phyloP scores from a whole-genome alignment of 805 yeast genomes.

The Lachancea quebecensis region DNA sequence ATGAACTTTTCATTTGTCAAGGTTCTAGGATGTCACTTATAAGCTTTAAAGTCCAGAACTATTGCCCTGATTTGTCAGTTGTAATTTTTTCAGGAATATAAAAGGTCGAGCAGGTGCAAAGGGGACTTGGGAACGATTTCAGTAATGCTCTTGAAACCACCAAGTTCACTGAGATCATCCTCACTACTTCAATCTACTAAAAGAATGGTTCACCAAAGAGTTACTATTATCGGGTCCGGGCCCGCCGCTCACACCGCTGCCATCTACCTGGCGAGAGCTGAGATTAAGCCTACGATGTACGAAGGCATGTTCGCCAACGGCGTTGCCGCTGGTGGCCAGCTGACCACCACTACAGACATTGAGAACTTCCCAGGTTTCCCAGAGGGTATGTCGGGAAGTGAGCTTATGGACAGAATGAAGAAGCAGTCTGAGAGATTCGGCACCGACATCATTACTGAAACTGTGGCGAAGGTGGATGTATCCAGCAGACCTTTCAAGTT shows the following conservation, averaged over 20 bases:
- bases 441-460: slow-evolving; percentile 90
- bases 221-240: slow-evolving; percentile 90
- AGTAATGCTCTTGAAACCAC: neutral
- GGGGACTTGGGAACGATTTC: neutral
- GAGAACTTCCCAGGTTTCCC: slow-evolving; percentile 99
- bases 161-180: neutral
- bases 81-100: neutral
- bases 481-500: slow-evolving; percentile 86
- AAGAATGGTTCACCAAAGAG: slow-evolving; percentile 77
- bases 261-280: slow-evolving; percentile 93
- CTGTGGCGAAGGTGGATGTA: slow-evolving; percentile 87
- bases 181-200: neutral
- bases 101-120: neutral
- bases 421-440: slow-evolving; percentile 84
- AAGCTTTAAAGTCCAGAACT: neutral
- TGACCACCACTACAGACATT: slow-evolving; percentile 96
- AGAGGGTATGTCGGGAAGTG: slow-evolving; percentile 78
- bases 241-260: slow-evolving; percentile 99
- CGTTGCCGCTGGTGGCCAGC: slow-evolving; percentile 97
- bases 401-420: slow-evolving; percentile 91
- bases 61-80: slow-evolving; percentile 3
- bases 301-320: slow-evolving; percentile 97
- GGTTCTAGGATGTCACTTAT: too few relatives aligned
- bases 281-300: slow-evolving; percentile 84
- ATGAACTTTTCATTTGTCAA: neutral